These are phyloP conservation scores for Paratinospora sagittata DNA, from an alignment of 164 flowering plant species.

Conservation along the genomic window DNA sequence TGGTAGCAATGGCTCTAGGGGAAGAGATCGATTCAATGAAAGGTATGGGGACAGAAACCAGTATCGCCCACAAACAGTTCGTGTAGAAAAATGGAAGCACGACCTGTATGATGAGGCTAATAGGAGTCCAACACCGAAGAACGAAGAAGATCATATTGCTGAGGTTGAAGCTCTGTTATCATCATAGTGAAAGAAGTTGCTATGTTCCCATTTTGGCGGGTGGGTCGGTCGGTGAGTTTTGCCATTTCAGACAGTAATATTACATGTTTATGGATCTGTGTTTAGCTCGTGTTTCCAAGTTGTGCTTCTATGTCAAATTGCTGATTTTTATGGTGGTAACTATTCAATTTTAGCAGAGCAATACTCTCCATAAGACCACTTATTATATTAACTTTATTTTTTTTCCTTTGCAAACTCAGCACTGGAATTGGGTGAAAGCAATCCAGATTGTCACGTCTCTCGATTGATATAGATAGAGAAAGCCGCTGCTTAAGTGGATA, in stretches of 20 bases:
- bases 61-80: slow-evolving; percentile 28
- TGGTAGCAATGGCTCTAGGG: slow-evolving; percentile 32
- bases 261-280: background rate
- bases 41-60: slow-evolving; percentile 37
- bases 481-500: too few relatives aligned
- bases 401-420: too few relatives aligned
- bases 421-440: too few relatives aligned
- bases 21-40: slow-evolving; percentile 44
- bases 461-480: too few relatives aligned
- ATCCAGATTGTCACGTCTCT: too few relatives aligned
- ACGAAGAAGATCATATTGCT: slow-evolving; percentile 88
- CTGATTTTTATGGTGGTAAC: too few relatives aligned
- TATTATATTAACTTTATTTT: too few relatives aligned
- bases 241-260: background rate
- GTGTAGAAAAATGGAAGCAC: slow-evolving; percentile 88
- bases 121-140: slow-evolving; percentile 61
- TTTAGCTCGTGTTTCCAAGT: background rate
- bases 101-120: slow-evolving; percentile 76
- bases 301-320: background rate
- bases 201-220: too few relatives aligned
- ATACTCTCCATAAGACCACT: background rate
- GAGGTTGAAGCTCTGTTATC: slow-evolving; percentile 86
- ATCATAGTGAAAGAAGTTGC: slow-evolving; percentile 18
- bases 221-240: background rate
- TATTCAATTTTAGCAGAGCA: background rate